Percentiles rank a stretch among this genome's conserved stretches.
Conservation (phyloP, 345 rosid genomes). For the Lepidium sativum region DNA sequence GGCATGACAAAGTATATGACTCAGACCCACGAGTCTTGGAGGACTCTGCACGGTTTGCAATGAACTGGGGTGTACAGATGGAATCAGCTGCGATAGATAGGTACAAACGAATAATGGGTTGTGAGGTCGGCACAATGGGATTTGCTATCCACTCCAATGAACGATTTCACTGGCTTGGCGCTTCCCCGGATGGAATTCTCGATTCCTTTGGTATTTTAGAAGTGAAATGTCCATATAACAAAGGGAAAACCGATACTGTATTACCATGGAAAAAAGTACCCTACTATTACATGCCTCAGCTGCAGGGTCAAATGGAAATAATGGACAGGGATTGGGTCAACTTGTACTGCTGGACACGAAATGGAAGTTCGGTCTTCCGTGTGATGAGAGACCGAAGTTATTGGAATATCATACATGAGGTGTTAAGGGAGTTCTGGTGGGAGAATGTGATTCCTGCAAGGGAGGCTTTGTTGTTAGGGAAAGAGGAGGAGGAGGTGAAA, state of each 20-base stretch:
- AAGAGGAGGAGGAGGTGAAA: slow-evolving; percentile 34
- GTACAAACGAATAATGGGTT: slow-evolving; percentile 67
- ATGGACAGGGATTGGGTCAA: slow-evolving; percentile 91
- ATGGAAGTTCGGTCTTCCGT: slow-evolving; percentile 75
- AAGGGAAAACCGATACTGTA: slow-evolving; percentile 74
- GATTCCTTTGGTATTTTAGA: slow-evolving; percentile 72
- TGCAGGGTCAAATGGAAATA: slow-evolving; percentile 94
- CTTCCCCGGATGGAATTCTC: slow-evolving; percentile 88
- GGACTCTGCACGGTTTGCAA: slow-evolving; percentile 40
- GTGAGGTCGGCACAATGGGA: slow-evolving; percentile 57
- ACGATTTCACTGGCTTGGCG: slow-evolving; percentile 70
- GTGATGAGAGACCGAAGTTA: slow-evolving; percentile 55
- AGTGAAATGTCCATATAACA: slow-evolving; percentile 93
- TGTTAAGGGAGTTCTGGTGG: slow-evolving; percentile 87
- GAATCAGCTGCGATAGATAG: slow-evolving; percentile 66
- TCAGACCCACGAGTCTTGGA: slow-evolving; percentile 29
- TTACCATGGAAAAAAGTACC: slow-evolving; percentile 81
- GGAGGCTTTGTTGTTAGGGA: slow-evolving; percentile 52
- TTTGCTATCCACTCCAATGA: slow-evolving; percentile 68
- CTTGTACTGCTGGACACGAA: slow-evolving; percentile 88
- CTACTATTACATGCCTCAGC: slow-evolving; percentile 90
- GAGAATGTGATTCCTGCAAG: slow-evolving; percentile 76
- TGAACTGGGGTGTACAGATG: slow-evolving; percentile 82
- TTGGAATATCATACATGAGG: slow-evolving; percentile 59
- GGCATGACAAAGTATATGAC: slow-evolving; percentile 79